Evolutionary conservation across 1,284 basidiomycete genomes (phyloP).

Genomic region (Microbotryomycetes sp.): DNA sequence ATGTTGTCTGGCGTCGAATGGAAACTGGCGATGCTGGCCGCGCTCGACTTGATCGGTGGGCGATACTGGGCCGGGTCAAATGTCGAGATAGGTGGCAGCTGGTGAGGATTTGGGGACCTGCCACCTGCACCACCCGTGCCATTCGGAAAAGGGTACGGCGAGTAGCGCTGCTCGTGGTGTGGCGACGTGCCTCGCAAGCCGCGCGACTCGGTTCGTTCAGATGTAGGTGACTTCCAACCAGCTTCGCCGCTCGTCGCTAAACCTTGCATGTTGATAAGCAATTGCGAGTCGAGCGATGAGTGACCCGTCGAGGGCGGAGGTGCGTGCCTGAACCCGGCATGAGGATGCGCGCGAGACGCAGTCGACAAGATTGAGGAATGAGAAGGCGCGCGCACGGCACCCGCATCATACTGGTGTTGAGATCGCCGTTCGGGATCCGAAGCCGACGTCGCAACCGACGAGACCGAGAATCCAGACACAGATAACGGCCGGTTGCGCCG

Average conservation of each 20-base stretch:
- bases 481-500: conserved; percentile 15
- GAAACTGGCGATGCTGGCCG: conserved; percentile 2
- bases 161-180: not conserved
- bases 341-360: not conserved
- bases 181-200: not conserved
- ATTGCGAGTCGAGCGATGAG: conserved; percentile 22
- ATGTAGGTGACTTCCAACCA: not conserved
- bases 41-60: not conserved
- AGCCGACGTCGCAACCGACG: conserved; percentile 28
- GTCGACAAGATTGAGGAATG: conserved; percentile 13
- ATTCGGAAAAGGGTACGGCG: not conserved
- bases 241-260: conserved; percentile 14
- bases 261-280: conserved; percentile 22
- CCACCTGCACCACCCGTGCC: not conserved
- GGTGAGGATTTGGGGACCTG: not conserved
- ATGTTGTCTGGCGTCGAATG: conserved; percentile 14
- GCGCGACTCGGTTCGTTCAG: conserved; percentile 1
- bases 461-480: conserved; percentile 11
- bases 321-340: not conserved
- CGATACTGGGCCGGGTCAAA: not conserved
- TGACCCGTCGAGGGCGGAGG: conserved; percentile 1
- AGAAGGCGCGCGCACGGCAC: conserved; percentile 2
- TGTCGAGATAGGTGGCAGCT: not conserved
- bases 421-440: conserved; percentile 21
- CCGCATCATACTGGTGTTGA: conserved; percentile 4